Evolutionary conservation across 164 flowering plant genomes (phyloP).

Genomic region (Piper longum): DNA sequence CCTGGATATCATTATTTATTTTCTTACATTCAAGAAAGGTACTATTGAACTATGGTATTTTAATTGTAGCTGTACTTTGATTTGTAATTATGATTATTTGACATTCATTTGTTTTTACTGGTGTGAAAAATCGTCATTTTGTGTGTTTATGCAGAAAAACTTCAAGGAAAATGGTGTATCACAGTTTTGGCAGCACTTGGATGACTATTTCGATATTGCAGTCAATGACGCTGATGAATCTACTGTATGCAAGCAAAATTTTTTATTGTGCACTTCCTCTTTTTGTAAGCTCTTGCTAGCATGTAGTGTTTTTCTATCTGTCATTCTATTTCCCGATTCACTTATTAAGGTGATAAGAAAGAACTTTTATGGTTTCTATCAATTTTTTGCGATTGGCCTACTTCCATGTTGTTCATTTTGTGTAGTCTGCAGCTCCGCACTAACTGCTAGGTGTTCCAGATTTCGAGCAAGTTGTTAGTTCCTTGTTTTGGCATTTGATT

Average conservation of each 20-base stretch:
- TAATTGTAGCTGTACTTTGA: not conserved
- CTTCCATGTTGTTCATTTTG: not conserved
- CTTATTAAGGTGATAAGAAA: not conserved
- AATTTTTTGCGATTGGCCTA: not conserved
- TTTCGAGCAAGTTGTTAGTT: not conserved
- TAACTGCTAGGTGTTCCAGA: no score
- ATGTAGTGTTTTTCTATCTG: not conserved
- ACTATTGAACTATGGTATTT: no score
- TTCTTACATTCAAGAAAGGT: no score
- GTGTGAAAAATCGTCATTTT: not conserved
- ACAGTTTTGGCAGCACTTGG: conserved; percentile 74
- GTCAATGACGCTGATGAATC: conserved; percentile 9
- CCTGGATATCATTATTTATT: no score
- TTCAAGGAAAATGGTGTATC: conserved; percentile 54
- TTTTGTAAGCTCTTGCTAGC: not conserved
- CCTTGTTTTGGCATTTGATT: not conserved
- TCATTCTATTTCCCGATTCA: not conserved
- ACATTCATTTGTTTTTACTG: not conserved
- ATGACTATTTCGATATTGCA: conserved; percentile 22
- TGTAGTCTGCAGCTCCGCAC: not conserved
- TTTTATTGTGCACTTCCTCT: not conserved
- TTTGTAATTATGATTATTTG: not conserved
- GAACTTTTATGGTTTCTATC: not conserved
- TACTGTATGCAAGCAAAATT: conserved; percentile 12
- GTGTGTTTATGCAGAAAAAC: conserved; percentile 30